These are phyloP conservation scores for Trichosporon coremiiforme DNA, from an alignment of 1,284 basidiomycete species.

Conservation along the genomic window DNA sequence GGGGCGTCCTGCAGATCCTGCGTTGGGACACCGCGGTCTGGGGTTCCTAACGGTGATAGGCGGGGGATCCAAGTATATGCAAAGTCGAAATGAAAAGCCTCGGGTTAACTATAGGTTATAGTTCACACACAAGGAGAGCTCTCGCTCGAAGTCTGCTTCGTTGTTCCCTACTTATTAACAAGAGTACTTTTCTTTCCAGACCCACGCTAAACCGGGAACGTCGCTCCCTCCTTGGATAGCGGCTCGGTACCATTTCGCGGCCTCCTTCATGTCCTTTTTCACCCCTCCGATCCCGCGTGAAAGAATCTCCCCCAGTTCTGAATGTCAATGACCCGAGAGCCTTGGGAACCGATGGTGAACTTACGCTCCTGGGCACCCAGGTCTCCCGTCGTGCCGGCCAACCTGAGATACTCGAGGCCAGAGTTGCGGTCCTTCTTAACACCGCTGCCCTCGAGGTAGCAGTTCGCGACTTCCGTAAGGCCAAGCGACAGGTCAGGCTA, in stretches of 20 bases:
- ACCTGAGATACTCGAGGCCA: slow-evolving; percentile 50
- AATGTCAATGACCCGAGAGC: background rate
- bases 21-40: background rate
- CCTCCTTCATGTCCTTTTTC: slow-evolving; percentile 56
- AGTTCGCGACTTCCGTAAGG: slow-evolving; percentile 53
- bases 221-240: slow-evolving; percentile 47
- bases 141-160: slow-evolving; percentile 15
- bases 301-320: slow-evolving; percentile 52
- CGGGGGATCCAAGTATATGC: background rate
- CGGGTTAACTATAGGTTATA: slow-evolving; percentile 3
- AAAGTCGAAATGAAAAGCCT: slow-evolving; percentile 10
- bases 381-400: slow-evolving; percentile 53
- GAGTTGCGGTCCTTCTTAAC: slow-evolving; percentile 49
- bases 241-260: slow-evolving; percentile 55
- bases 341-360: slow-evolving; percentile 25
- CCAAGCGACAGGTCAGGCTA: slow-evolving; percentile 49
- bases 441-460: slow-evolving; percentile 53
- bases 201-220: slow-evolving; percentile 54
- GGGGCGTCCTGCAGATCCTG: background rate
- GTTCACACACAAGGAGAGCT: slow-evolving; percentile 19
- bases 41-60: background rate
- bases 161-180: slow-evolving; percentile 18
- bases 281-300: slow-evolving; percentile 51
- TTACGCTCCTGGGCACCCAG: slow-evolving; percentile 53
- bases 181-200: slow-evolving; percentile 49